phyloP scores from a whole-genome alignment of 2,329 filamentous ascomycete species.

The Venturia effusa region DNA sequence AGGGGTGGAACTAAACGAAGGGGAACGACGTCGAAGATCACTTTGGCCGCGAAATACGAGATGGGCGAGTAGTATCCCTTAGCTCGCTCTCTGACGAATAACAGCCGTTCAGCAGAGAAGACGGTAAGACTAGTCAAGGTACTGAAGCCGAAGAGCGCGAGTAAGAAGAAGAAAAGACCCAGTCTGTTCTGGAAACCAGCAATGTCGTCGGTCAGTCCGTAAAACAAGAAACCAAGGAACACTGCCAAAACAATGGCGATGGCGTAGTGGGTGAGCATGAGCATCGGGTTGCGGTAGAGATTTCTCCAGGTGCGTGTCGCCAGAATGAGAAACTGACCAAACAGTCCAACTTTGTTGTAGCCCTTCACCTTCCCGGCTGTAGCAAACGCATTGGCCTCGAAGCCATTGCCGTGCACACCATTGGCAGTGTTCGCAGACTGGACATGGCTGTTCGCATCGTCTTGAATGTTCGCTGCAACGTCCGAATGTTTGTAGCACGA shows the following conservation, averaged over 20 bases:
- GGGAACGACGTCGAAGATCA: constrained; percentile 96
- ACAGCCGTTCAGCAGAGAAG: constrained; percentile 78
- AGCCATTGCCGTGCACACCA: constrained; percentile 32
- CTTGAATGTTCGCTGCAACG: constrained; percentile 60
- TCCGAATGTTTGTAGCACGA: constrained; percentile 66
- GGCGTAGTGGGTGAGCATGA: constrained; percentile 97
- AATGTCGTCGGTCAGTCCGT: constrained; percentile 90
- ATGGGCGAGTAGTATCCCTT: constrained; percentile 94
- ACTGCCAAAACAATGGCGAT: constrained; percentile 92
- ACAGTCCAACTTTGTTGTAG: constrained; percentile 70
- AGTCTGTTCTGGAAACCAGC: constrained; percentile 95
- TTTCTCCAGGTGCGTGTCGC: constrained; percentile 93
- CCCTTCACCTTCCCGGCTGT: constrained; percentile 56
- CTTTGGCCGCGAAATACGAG: constrained; percentile 90
- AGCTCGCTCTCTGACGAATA: constrained; percentile 87
- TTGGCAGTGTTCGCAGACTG: constrained; percentile 56
- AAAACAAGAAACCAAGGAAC: constrained; percentile 90
- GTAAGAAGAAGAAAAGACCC: constrained; percentile 93
- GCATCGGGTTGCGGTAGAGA: constrained; percentile 89
- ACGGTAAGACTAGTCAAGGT: constrained; percentile 89
- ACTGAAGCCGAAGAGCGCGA: constrained; percentile 93
- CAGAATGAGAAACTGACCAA: constrained; percentile 77
- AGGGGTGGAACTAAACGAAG: constrained; percentile 90
- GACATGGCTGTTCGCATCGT: constrained; percentile 68
- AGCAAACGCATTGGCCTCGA: constrained; percentile 38